Base-by-base conservation (phyloP, 495 filamentous ascomycete genomes). In the Neurospora tetrasperma region DNA sequence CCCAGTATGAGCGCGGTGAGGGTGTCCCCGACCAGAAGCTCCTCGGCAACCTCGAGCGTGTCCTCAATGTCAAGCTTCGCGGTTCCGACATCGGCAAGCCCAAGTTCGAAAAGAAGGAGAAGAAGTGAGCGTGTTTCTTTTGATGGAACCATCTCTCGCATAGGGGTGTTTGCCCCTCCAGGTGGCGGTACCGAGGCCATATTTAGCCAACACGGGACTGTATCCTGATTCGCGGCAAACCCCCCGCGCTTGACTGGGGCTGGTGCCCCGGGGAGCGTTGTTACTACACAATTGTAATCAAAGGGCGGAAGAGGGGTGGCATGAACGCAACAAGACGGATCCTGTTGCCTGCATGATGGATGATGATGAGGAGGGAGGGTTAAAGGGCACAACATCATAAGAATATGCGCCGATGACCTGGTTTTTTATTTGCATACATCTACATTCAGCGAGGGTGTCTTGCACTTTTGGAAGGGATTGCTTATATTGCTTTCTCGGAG, bases 11-110 rank as follows among this genome's bases (percentile, higher is more conserved):
- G 90, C 86, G 88, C 72, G 94, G 94, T 71, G 87, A 88, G 77
- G 93, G 92, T 73, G 79, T 89, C 35, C 93, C 93, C 42, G 92
- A 97, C 83, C 92, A 96, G 85, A 94, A 94, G 88, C 85, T 96
- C 68, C 85, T 97, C 40, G 81, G 83, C 73, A 84, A 86, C 75
- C 92, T 97, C 89, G 94, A 97, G 88, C 88, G 90, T 73, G 89
- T 93, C 71, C 87, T 97, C 73, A 93, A 93, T 81, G 88, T 97
- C 76, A 93, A 94, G 85, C 88, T 97, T 79, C 85, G 92, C 77
- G 94, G 94, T 59, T 76, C 81, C 74, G 90, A 92, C 80, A 94
- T 95, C 77, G 92, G 92, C 74, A 83, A 87, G 80, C 90, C 91
- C 71, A 90, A 88, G 83, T 93, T 93, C 84, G 86, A 88, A 80